Base-by-base conservation (phyloP, 108 stramenopile species). In the Skeletonema marinoi region DNA sequence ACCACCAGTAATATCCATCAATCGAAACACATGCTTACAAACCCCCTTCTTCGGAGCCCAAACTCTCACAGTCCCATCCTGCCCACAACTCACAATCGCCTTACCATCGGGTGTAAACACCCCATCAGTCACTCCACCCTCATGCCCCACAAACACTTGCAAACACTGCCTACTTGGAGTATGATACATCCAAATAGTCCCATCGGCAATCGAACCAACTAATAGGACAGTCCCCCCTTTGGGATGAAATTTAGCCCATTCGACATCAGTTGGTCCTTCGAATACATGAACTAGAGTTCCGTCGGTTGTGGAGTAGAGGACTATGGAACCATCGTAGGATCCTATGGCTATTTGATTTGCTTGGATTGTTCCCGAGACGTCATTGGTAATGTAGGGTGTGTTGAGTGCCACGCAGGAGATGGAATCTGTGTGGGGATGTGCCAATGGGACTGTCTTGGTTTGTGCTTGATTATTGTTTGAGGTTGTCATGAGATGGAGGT, bases 181-280 rank as follows among this genome's bases (percentile, higher is more conserved):
- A 66, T 97, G 94, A 84, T 93, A 99, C 96, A 99, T 95, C 98
- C 98, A 99, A 25, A 94, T 85, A 8, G 98, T 99, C 12, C 94
- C 94, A 74, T 99, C 98, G 56, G 88, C 84, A 1, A 80, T 78
- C 31, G 95, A 93, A 65, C 98, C 98, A 8, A 92, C 94, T 66
- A 98, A 77, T 48, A 99, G 51, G 12, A 97, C 93, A 11, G 89
- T 82, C 8, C 93, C 96, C 1, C 98, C 98, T 68, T 89, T 87
- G 25, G 96, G 97, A 90, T 99, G 98, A 86, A 97, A 99, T 51
- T 58, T 72, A 9, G 97, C 44, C 88, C 95, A 99, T 70, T 99
- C 98, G 6, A 99, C 86, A 86, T 99, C 98, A 8, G 89, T 90
- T 7, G 98, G 98, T 17, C 98, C 98, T 61, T 99, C 98, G 31